Evolutionary conservation across 1,284 basidiomycete genomes (phyloP).

Genomic region (Ustilago nuda): DNA sequence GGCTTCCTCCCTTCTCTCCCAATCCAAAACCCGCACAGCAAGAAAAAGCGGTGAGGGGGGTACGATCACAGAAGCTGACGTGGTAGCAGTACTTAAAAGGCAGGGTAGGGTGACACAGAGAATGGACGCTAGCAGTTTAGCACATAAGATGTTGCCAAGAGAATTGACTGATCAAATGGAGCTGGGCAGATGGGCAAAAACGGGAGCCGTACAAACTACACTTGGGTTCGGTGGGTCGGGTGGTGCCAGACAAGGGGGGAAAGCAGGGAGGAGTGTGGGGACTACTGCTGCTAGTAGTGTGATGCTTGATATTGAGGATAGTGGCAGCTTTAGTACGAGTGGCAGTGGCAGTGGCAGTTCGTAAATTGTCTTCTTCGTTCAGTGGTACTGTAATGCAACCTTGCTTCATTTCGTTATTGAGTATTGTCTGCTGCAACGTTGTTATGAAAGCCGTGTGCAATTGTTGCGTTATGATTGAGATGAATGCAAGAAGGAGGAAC

Average conservation of each 20-base stretch:
- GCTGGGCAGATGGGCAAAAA: slow-evolving; percentile 36
- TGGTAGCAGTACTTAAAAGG: slow-evolving; percentile 38
- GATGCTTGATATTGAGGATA: too few relatives aligned
- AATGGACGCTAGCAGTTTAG: slow-evolving; percentile 34
- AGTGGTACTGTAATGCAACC: too few relatives aligned
- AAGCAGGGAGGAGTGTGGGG: not conserved
- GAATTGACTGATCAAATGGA: slow-evolving; percentile 54
- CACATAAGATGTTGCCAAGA: slow-evolving; percentile 39
- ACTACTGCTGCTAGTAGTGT: not conserved
- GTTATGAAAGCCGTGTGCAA: too few relatives aligned
- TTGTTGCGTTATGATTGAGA: too few relatives aligned
- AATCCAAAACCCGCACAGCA: slow-evolving; percentile 19
- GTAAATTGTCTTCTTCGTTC: too few relatives aligned
- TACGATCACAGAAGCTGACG: slow-evolving; percentile 43
- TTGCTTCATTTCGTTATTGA: too few relatives aligned
- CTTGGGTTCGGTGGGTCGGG: slow-evolving; percentile 21
- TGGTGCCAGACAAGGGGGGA: not conserved
- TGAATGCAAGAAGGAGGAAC: too few relatives aligned
- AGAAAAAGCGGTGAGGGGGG: slow-evolving; percentile 1
- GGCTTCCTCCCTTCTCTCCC: slow-evolving; percentile 20
- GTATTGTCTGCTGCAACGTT: too few relatives aligned
- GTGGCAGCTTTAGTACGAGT: too few relatives aligned
- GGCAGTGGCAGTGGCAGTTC: too few relatives aligned
- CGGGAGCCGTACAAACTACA: slow-evolving; percentile 41
- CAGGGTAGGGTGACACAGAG: slow-evolving; percentile 43